A percentile compares a stretch with the other conserved stretches of the same genome.
phyloP scores from a whole-genome alignment of 2,329 filamentous ascomycete species.

The Fusarium drepaniforme region DNA sequence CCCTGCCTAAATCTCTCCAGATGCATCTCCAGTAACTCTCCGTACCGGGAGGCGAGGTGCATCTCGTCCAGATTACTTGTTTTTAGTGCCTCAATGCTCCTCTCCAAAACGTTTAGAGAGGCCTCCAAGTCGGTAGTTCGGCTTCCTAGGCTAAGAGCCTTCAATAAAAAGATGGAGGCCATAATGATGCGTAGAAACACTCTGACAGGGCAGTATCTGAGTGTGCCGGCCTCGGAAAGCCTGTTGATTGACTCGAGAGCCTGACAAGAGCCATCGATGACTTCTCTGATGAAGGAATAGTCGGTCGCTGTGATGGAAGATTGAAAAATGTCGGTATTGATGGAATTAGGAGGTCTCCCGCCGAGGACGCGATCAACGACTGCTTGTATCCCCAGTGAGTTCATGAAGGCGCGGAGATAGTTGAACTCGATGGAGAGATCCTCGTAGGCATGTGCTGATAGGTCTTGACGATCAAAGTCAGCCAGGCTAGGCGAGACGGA shows the following conservation, averaged over 20 bases:
- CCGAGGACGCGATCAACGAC: slow-evolving; percentile 59
- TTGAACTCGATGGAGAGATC: slow-evolving; percentile 64
- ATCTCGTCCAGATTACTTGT: slow-evolving; percentile 29
- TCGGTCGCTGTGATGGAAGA: slow-evolving; percentile 60
- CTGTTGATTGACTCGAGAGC: slow-evolving; percentile 63
- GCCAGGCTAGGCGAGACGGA: not conserved
- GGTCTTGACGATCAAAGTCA: not conserved
- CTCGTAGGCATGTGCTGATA: slow-evolving; percentile 40
- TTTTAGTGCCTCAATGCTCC: slow-evolving; percentile 11
- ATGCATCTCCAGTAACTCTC: slow-evolving; percentile 28
- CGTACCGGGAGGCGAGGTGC: slow-evolving; percentile 29
- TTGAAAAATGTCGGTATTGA: slow-evolving; percentile 36
- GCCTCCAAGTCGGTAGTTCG: slow-evolving; percentile 19
- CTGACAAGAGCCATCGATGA: slow-evolving; percentile 65
- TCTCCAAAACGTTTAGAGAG: slow-evolving; percentile 18
- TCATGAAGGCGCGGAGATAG: slow-evolving; percentile 56
- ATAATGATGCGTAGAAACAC: slow-evolving; percentile 67
- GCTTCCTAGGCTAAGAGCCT: slow-evolving; percentile 37
- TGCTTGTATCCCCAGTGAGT: slow-evolving; percentile 66
- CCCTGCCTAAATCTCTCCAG: slow-evolving; percentile 14
- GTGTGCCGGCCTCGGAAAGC: slow-evolving; percentile 57
- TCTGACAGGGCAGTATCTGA: slow-evolving; percentile 65
- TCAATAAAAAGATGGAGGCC: slow-evolving; percentile 66
- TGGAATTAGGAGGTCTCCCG: not conserved
- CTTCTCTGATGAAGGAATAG: slow-evolving; percentile 67